Percentiles rank a stretch among this genome's conserved stretches.
phyloP scores from a whole-genome alignment of 202 grass and related monocot genomes.

The Eragrostis tef region DNA sequence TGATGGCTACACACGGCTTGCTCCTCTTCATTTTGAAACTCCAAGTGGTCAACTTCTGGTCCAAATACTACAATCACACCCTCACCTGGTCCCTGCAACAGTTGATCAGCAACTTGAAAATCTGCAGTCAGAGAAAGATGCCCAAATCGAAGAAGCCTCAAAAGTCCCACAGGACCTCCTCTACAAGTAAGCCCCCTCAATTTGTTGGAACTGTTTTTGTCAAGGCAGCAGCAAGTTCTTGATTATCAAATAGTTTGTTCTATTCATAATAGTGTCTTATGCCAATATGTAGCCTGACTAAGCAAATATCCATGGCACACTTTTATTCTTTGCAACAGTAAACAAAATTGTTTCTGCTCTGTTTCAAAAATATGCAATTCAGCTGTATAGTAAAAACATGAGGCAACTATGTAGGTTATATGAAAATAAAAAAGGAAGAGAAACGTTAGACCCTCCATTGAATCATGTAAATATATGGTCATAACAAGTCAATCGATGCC shows the following conservation, averaged over 20 bases:
- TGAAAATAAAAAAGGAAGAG: neutral
- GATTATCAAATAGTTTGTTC: neutral
- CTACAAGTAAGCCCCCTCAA: conserved; percentile 58
- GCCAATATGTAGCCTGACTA: neutral
- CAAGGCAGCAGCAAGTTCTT: neutral
- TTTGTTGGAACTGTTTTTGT: neutral
- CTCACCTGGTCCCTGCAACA: conserved; percentile 75
- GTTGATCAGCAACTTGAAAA: conserved; percentile 91
- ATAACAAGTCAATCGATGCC: neutral
- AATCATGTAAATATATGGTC: conserved; percentile 12
- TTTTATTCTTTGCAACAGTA: neutral
- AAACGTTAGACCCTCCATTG: conserved; percentile 7
- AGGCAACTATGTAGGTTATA: neutral
- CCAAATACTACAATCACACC: conserved; percentile 83
- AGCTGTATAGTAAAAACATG: neutral
- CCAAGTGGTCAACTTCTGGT: conserved; percentile 81
- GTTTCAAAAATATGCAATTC: neutral
- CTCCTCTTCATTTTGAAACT: conserved; percentile 85
- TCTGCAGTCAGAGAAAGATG: conserved; percentile 69
- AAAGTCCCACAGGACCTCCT: conserved; percentile 71
- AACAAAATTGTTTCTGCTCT: neutral
- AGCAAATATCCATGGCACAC: neutral
- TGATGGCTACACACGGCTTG: conserved; percentile 59
- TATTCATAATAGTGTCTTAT: neutral
- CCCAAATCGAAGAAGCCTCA: conserved; percentile 66